A percentile compares a stretch with the other conserved stretches of the same genome.
Conservation (phyloP, 2,329 filamentous ascomycete genomes). For the Exophiala sp. region DNA sequence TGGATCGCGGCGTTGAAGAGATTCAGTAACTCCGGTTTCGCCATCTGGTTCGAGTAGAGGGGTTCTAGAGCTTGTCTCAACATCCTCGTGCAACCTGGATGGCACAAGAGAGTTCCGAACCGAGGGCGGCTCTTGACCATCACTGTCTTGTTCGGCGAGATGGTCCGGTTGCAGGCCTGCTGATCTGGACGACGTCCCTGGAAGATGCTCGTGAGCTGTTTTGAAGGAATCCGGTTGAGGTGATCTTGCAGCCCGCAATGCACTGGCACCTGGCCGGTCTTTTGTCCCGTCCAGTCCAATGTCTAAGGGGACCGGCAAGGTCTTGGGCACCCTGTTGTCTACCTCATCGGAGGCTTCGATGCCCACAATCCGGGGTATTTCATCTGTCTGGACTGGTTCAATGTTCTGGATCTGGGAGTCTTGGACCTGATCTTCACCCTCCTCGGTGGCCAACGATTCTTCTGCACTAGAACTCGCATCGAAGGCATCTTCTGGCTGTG, state of each 20-base stretch:
- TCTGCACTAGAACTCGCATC: conserved; percentile 21
- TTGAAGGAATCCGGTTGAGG: conserved; percentile 9
- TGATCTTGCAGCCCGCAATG: conserved; percentile 4
- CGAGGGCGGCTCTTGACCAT: conserved; percentile 1
- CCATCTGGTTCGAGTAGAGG: conserved; percentile 10
- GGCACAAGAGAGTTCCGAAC: conserved; percentile 8
- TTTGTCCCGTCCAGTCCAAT: conserved; percentile 12
- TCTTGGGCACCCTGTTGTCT: conserved; percentile 4
- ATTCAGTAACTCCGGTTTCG: background rate
- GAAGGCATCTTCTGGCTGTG: conserved; percentile 33
- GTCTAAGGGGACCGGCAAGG: conserved; percentile 13
- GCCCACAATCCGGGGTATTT: conserved; percentile 11
- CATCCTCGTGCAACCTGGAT: conserved; percentile 10
- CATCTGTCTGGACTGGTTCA: conserved; percentile 24
- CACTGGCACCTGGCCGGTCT: background rate
- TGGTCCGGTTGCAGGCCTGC: conserved; percentile 4
- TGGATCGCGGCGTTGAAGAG: conserved; percentile 24
- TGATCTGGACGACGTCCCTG: conserved; percentile 1
- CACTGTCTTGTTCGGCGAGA: conserved; percentile 5
- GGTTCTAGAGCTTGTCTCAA: conserved; percentile 23
- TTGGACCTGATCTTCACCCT: conserved; percentile 9
- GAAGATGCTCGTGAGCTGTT: conserved; percentile 13
- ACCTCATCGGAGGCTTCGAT: conserved; percentile 11
- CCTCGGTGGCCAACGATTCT: conserved; percentile 12
- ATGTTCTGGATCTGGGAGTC: conserved; percentile 18